Percentiles rank a stretch among this genome's conserved stretches.
phyloP scores from a whole-genome alignment of 2,329 filamentous ascomycete species.

The Cladorrhinum sp. region DNA sequence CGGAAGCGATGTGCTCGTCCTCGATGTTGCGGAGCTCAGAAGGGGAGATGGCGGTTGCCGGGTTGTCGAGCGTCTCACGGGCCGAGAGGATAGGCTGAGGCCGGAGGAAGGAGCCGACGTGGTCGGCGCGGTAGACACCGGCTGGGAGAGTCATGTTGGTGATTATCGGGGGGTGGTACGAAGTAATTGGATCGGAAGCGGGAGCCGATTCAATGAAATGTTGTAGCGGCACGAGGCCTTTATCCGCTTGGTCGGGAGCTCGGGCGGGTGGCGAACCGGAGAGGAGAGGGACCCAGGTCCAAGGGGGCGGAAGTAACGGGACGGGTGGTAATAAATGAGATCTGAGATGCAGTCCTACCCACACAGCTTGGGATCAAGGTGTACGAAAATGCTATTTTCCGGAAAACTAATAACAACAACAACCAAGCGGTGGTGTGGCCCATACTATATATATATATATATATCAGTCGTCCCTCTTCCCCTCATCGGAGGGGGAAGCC shows the following conservation, averaged over 20 bases:
- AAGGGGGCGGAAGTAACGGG: neutral
- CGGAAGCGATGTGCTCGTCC: constrained; percentile 46
- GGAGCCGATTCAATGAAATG: neutral
- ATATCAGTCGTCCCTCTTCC: neutral
- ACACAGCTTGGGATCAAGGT: no score
- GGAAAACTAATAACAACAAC: neutral
- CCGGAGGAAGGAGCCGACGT: constrained; percentile 55
- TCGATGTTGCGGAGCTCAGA: constrained; percentile 49
- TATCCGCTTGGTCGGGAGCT: neutral
- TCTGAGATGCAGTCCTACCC: neutral
- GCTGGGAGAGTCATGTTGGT: constrained; percentile 39
- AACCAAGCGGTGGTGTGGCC: neutral
- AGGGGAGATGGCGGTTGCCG: constrained; percentile 39
- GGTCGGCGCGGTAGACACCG: constrained; percentile 50
- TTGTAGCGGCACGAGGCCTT: neutral
- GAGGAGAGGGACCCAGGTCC: neutral
- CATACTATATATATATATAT: neutral
- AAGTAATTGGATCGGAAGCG: neutral
- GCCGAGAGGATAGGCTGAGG: constrained; percentile 48
- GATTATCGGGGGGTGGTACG: constrained; percentile 1
- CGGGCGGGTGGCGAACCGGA: no score
- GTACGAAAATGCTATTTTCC: no score
- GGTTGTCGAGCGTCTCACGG: constrained; percentile 45
- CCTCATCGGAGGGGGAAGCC: neutral
- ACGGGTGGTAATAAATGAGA: neutral